Conservation (phyloP, 257 asterid genomes). For the Rubia yunnanensis region DNA sequence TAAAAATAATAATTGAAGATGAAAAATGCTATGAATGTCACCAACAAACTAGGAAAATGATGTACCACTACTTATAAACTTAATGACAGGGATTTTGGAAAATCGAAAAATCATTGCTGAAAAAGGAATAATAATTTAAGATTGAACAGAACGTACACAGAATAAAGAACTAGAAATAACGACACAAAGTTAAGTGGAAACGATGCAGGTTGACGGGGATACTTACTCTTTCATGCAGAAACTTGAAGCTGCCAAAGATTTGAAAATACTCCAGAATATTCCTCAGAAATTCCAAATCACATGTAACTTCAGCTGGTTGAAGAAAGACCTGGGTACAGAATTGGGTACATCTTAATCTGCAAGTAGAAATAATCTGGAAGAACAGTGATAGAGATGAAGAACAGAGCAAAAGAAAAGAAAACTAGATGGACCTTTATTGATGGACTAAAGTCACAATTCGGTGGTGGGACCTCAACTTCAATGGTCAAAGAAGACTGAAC, state of each 20-base stretch:
- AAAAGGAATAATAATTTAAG: neutral
- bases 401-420: conserved; percentile 12
- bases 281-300: conserved; percentile 53
- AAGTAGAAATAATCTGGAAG: neutral
- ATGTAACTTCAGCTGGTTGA: conserved; percentile 48
- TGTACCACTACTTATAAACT: neutral
- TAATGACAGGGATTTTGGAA: too few species aligned
- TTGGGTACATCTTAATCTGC: neutral
- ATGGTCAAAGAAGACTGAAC: conserved; percentile 49
- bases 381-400: conserved; percentile 1
- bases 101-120: neutral
- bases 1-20: neutral
- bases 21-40: neutral
- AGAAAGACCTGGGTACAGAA: conserved; percentile 43
- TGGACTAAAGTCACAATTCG: conserved; percentile 35
- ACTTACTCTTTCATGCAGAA: conserved; percentile 71
- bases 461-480: conserved; percentile 53
- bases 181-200: neutral
- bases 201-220: neutral
- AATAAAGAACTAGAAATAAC: neutral
- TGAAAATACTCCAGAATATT: conserved; percentile 41
- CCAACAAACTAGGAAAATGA: neutral
- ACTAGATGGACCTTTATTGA: conserved; percentile 55
- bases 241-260: conserved; percentile 37
- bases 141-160: neutral